Conservation (phyloP, 2,329 filamentous ascomycete species). For the Dothideomycetes sp. region DNA sequence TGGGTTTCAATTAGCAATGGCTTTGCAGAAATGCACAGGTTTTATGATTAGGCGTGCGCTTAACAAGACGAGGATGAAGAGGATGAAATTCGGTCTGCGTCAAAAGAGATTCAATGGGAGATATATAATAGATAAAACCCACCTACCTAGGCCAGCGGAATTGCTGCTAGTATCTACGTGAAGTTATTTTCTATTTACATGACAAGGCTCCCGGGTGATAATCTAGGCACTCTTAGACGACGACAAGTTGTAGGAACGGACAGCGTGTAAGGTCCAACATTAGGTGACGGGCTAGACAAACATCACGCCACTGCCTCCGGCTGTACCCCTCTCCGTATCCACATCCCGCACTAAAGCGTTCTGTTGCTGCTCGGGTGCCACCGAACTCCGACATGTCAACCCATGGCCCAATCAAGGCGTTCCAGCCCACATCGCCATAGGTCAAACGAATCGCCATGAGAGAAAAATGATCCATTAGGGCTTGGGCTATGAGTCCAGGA, state of each 20-base stretch:
- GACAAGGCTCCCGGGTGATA: constrained; percentile 4
- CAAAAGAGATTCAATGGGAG: constrained; percentile 2
- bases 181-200: constrained; percentile 1
- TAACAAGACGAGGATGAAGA: too few species aligned
- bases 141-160: constrained; percentile 8
- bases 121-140: constrained; percentile 1
- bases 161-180: constrained; percentile 8
- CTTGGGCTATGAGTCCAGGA: constrained; percentile 5
- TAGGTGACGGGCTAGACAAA: constrained; percentile 13
- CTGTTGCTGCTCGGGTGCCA: not conserved
- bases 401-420: constrained; percentile 4
- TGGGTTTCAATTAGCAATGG: too few species aligned
- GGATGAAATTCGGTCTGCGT: too few species aligned
- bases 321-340: not conserved
- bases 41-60: too few species aligned
- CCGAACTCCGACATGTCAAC: not conserved
- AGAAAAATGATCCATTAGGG: constrained; percentile 6
- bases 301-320: constrained; percentile 11
- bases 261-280: constrained; percentile 12
- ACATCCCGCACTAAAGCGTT: constrained; percentile 8
- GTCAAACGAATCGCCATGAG: constrained; percentile 4
- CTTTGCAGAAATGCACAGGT: too few species aligned
- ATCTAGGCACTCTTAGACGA: constrained; percentile 9
- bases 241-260: constrained; percentile 12
- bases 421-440: too few species aligned